These are phyloP conservation scores for Hsuehochloa calcarea DNA, from an alignment of 176 grass and related monocot species.

Conservation along the genomic window DNA sequence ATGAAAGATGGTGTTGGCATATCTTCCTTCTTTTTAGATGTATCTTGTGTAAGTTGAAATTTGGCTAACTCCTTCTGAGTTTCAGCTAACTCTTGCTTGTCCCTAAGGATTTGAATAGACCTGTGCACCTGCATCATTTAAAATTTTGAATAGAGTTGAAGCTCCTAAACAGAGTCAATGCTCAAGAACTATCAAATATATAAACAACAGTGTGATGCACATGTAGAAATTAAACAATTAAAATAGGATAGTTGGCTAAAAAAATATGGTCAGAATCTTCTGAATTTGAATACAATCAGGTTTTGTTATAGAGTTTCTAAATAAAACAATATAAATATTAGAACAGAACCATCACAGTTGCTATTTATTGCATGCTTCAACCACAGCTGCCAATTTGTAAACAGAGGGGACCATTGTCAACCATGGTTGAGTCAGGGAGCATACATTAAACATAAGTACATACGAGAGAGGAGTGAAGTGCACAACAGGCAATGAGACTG, in stretches of 20 bases:
- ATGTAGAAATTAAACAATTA: neutral
- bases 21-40: constrained; percentile 71
- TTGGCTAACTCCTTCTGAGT: constrained; percentile 88
- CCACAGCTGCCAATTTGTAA: constrained; percentile 16
- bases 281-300: constrained; percentile 1
- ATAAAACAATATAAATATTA: constrained; percentile 22
- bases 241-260: neutral
- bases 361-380: constrained; percentile 8
- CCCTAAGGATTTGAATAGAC: constrained; percentile 83
- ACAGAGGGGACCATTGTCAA: neutral
- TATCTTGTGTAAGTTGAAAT: constrained; percentile 73
- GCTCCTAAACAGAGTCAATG: constrained; percentile 14
- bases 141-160: constrained; percentile 15
- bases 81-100: constrained; percentile 93
- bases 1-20: constrained; percentile 33
- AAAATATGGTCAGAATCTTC: neutral
- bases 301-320: neutral
- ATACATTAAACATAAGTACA: neutral
- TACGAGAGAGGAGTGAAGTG: neutral
- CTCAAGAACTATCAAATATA: neutral
- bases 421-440: neutral
- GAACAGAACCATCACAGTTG: neutral
- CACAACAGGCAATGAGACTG: neutral
- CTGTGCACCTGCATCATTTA: constrained; percentile 73
- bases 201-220: neutral